Evolutionary conservation across 1,284 basidiomycete species (phyloP).

Genomic region (Microstroma glucosiphilum): DNA sequence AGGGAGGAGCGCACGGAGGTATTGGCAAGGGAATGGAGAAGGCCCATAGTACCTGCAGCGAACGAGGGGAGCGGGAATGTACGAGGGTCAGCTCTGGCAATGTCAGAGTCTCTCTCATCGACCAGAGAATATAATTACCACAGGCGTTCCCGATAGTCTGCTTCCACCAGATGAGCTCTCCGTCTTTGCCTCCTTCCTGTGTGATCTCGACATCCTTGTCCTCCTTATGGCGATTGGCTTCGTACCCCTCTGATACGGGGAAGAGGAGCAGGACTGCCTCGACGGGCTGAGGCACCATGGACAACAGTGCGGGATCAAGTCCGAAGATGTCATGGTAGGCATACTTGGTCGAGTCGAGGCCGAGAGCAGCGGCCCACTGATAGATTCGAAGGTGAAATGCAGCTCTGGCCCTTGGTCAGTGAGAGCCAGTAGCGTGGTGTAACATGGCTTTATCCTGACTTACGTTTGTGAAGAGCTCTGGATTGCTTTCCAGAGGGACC

Average conservation of each 20-base stretch:
- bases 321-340: slow-evolving; percentile 56
- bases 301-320: slow-evolving; percentile 54
- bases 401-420: neutral
- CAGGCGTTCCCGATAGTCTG: slow-evolving; percentile 51
- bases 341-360: slow-evolving; percentile 45
- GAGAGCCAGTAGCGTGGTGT: neutral
- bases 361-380: slow-evolving; percentile 35
- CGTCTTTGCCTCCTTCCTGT: slow-evolving; percentile 11
- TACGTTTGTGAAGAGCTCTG: slow-evolving; percentile 40
- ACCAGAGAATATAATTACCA: slow-evolving; percentile 23
- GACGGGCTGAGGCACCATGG: slow-evolving; percentile 54
- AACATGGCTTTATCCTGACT: neutral
- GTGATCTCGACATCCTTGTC: slow-evolving; percentile 18
- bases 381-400: neutral
- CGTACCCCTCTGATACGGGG: slow-evolving; percentile 51
- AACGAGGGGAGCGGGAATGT: no score
- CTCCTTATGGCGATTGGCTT: slow-evolving; percentile 22
- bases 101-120: no score
- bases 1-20: slow-evolving; percentile 30
- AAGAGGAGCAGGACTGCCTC: slow-evolving; percentile 55
- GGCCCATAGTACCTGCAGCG: slow-evolving; percentile 36
- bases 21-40: slow-evolving; percentile 47
- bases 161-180: slow-evolving; percentile 39
- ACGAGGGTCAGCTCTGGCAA: no score
- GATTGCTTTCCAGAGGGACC: slow-evolving; percentile 51